A percentile compares a stretch with the other conserved stretches of the same genome.
These are phyloP conservation scores for Aspergillus novoparasiticus DNA, from an alignment of 2,329 filamentous ascomycete species.

Conservation along the genomic window DNA sequence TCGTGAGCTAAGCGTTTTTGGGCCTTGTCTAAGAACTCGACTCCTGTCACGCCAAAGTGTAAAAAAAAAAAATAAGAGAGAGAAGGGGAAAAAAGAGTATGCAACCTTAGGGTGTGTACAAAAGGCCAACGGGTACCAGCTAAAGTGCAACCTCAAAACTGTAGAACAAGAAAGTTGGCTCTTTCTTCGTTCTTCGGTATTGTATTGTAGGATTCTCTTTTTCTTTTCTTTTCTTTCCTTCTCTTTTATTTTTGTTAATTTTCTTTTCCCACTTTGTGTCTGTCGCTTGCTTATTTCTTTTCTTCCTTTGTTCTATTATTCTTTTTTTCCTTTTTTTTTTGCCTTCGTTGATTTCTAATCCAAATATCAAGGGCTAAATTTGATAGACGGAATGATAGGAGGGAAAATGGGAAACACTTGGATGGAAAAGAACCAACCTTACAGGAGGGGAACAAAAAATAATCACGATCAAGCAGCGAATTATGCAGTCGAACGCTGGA, in stretches of 20 bases:
- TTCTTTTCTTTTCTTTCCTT: neutral
- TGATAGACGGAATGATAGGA: constrained; percentile 1
- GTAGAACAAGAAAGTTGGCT: neutral
- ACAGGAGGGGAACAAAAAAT: constrained; percentile 12
- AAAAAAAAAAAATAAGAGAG: constrained; percentile 4
- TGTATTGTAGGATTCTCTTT: neutral
- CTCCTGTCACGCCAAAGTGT: constrained; percentile 21
- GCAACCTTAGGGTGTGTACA: constrained; percentile 3
- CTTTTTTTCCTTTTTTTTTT: neutral
- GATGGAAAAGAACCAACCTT: constrained; percentile 10
- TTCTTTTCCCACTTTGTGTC: neutral
- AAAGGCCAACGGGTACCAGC: constrained; percentile 4
- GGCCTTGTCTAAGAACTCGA: constrained; percentile 11
- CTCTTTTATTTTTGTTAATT: neutral
- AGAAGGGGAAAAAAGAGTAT: neutral
- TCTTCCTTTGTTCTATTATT: constrained; percentile 3
- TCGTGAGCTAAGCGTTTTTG: constrained; percentile 23
- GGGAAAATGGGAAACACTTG: constrained; percentile 4
- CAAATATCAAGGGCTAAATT: neutral
- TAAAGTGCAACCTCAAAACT: neutral
- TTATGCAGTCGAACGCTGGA: constrained; percentile 17
- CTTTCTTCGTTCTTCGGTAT: neutral
- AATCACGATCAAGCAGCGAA: constrained; percentile 9
- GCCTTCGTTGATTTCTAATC: constrained; percentile 10
- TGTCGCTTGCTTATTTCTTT: neutral